Evolutionary conservation across 2,329 filamentous ascomycete species (phyloP), one percentile per base, ranked within the genome.

Genomic region (Cercospora zeae-maydis): DNA sequence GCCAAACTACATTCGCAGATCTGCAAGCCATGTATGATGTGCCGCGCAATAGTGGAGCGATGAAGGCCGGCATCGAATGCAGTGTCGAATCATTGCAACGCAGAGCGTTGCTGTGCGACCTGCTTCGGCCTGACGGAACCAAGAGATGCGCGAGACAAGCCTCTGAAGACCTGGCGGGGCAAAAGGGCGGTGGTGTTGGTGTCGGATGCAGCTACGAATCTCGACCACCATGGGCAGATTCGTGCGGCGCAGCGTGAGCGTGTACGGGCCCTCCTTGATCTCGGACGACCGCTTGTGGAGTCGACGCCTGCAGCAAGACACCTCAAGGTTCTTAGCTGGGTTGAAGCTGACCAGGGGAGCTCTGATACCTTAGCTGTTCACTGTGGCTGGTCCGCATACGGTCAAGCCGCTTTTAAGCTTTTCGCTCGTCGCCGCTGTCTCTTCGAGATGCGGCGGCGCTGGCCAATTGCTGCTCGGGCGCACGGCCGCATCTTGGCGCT

Each of bases 271-370:
- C 51, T 31, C 52, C 59, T 37, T 56, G 39, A 58, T 39, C 49
- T 59, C 63, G 63, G 63, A 21, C 63, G 63, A 64, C 58, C 63
- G 63, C 59, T 55, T 55, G 54, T 47, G 33, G 34, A 58, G 49
- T 51, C 45, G 63, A 58, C 58, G 53, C 30, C 58, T 64, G 62
- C 62, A 58, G 24, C 55, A 24, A 14, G 31, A 36, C 27, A 4
- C 24, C 31, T 62, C 19, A 45, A 49, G 27, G 24, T 47, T 60
- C 27, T 21, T 27, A 53, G 13, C 57, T 19, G 27, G 55, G 57
- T 33, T 39, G 45, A 42, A 62, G 33, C 39, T 56, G 45, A 52
- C 57, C 36, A 36, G 57, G 49, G 57, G 19, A 59, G 57, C 57
- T 59, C 27, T 59, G 57, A 42, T 59, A n/a, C n/a, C n/a, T n/a